Evolutionary conservation across 2,329 filamentous ascomycete species (phyloP), one percentile per base, ranked within the genome.

Genomic region (Calonectria naviculata): DNA sequence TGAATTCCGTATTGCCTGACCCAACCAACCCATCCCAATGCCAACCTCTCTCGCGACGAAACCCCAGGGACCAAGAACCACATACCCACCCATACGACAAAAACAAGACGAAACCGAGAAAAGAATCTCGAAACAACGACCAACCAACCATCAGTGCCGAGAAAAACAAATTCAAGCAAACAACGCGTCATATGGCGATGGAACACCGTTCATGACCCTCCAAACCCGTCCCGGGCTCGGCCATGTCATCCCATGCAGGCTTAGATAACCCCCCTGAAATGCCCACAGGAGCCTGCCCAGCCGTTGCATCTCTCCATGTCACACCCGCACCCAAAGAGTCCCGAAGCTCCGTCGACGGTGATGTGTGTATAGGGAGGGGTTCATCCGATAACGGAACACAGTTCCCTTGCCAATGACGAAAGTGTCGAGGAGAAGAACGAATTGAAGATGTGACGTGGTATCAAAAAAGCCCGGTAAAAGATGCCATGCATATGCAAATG

Each of bases 391-490:
- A 31, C 31, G 31, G 58, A 64, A 65, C 52, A 21, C 41, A 52
- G 44, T 67, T 34, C 63, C 24, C 8, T 36, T 44, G 44, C 65
- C 52, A 42, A 71, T 60, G 36, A 73, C 58, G 63, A 67, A 73
- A 70, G 68, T 73, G 47, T 67, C 61, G 62, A 71, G 64, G 62
- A 71, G 64, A 63, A 74, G 54, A 72, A 74, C 63, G 70, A 78
- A 76, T 72, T 65, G 66, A 78, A 76, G 67, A 78, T 71, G 71
- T 71, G 75, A 78, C 74, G 71, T 78, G 76, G 76, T 78, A 78
- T 78, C 74, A 78, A 78, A 78, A 76, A 78, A 76, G 69, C 74
- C 76, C 73, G 71, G 73, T 77, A 76, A 68, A 78, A 70, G 66
- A 72, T 78, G 76, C 74, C 76, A 74, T 71, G 70, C 74, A 68